These are phyloP conservation scores for Elasticomyces elasticus DNA, from an alignment of 495 filamentous ascomycete species.

Conservation along the genomic window DNA sequence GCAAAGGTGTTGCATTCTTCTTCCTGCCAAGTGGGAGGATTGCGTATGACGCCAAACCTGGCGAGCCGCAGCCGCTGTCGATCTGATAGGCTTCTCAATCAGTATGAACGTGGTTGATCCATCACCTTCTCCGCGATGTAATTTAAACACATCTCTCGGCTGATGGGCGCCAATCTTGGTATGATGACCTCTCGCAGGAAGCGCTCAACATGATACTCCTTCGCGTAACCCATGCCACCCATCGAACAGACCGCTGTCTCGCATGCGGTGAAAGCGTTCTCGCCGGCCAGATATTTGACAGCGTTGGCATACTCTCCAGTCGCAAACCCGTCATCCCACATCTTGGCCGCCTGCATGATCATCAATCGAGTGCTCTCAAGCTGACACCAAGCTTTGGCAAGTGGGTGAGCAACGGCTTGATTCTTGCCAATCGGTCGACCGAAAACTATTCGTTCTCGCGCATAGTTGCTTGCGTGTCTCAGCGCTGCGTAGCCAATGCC, in stretches of 20 bases:
- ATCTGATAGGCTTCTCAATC: neutral
- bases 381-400: constrained; percentile 24
- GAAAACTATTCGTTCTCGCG: constrained; percentile 26
- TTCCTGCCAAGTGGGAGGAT: constrained; percentile 38
- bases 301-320: constrained; percentile 27
- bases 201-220: constrained; percentile 27
- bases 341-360: constrained; percentile 27
- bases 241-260: constrained; percentile 25
- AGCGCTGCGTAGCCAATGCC: constrained; percentile 26
- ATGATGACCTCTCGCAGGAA: constrained; percentile 27
- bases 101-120: constrained; percentile 24
- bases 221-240: constrained; percentile 29
- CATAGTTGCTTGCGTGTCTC: constrained; percentile 23
- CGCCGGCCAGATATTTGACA: constrained; percentile 26
- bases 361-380: constrained; percentile 24
- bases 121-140: constrained; percentile 26
- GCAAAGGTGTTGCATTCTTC: constrained; percentile 35
- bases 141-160: constrained; percentile 27
- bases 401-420: constrained; percentile 25
- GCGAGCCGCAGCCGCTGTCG: constrained; percentile 29
- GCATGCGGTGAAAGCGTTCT: constrained; percentile 25
- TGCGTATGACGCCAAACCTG: constrained; percentile 33
- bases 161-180: constrained; percentile 26
- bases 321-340: constrained; percentile 26
- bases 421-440: constrained; percentile 26